Conservation (phyloP, 495 filamentous ascomycete genomes). For the Aspergillus ostianus region DNA sequence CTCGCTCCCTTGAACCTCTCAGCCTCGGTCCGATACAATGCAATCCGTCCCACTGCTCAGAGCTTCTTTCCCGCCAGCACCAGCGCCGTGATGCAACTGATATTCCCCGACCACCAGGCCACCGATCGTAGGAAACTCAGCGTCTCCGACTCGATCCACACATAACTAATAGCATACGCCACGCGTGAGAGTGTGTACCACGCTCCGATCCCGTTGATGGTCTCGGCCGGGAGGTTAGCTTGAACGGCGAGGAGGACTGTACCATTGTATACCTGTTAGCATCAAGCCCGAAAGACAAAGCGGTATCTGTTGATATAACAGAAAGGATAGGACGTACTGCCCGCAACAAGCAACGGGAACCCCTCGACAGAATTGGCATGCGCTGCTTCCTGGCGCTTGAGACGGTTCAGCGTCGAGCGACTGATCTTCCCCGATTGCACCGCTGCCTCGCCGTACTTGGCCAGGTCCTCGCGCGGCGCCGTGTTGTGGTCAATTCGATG, state of each 20-base stretch:
- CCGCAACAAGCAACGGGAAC: slow-evolving; percentile 45
- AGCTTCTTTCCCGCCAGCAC: slow-evolving; percentile 30
- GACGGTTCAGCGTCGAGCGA: slow-evolving; percentile 38
- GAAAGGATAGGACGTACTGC: slow-evolving; percentile 25
- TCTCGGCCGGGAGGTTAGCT: slow-evolving; percentile 35
- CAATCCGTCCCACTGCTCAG: slow-evolving; percentile 9
- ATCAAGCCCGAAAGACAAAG: neutral
- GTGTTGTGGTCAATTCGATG: slow-evolving; percentile 50
- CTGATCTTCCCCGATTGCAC: slow-evolving; percentile 50
- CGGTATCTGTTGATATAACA: neutral
- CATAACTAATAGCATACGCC: slow-evolving; percentile 39
- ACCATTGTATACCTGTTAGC: neutral
- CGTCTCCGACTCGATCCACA: slow-evolving; percentile 31
- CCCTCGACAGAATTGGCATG: slow-evolving; percentile 50
- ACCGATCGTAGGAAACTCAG: slow-evolving; percentile 41
- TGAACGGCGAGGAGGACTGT: slow-evolving; percentile 31
- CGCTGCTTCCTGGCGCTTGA: slow-evolving; percentile 47
- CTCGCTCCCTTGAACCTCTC: neutral
- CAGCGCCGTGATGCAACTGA: slow-evolving; percentile 36
- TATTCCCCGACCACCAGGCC: slow-evolving; percentile 49
- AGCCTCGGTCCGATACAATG: neutral
- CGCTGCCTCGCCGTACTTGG: slow-evolving; percentile 43
- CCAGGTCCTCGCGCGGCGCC: slow-evolving; percentile 44
- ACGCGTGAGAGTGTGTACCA: slow-evolving; percentile 45
- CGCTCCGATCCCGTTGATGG: slow-evolving; percentile 43